Evolutionary conservation across 2,329 filamentous ascomycete species (phyloP).

Genomic region (Claviceps cyperi): DNA sequence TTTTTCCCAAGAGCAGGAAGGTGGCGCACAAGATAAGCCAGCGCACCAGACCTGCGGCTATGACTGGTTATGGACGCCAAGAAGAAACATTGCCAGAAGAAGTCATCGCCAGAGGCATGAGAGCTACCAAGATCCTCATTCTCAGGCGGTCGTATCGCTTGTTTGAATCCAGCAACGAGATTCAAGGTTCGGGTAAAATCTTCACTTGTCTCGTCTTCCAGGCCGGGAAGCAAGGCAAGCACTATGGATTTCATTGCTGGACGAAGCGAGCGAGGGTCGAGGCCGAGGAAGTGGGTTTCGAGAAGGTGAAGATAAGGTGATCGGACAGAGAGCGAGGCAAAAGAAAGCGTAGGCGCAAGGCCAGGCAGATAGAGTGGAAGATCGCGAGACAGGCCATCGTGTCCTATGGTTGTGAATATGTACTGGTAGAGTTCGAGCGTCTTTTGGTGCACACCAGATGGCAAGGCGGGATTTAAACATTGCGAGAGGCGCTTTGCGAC

Average conservation of each 20-base stretch:
- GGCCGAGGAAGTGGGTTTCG: slow-evolving; percentile 61
- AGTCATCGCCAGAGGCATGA: slow-evolving; percentile 56
- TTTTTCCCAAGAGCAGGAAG: slow-evolving; percentile 39
- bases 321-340: slow-evolving; percentile 83
- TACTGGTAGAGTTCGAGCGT: slow-evolving; percentile 85
- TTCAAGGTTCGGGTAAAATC: slow-evolving; percentile 83
- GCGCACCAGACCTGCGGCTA: slow-evolving; percentile 67
- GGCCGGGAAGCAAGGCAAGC: slow-evolving; percentile 71
- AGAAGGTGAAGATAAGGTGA: slow-evolving; percentile 73
- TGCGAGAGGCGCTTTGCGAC: slow-evolving; percentile 88
- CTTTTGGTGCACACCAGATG: slow-evolving; percentile 95
- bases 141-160: slow-evolving; percentile 42
- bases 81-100: slow-evolving; percentile 98
- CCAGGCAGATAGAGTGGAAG: slow-evolving; percentile 82
- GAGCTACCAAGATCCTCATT: slow-evolving; percentile 35
- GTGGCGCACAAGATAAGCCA: slow-evolving; percentile 71
- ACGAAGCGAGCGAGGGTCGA: slow-evolving; percentile 58
- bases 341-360: slow-evolving; percentile 76
- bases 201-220: slow-evolving; percentile 94
- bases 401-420: slow-evolving; percentile 75
- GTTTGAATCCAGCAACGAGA: slow-evolving; percentile 65
- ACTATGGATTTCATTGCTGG: slow-evolving; percentile 85
- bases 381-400: slow-evolving; percentile 65
- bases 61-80: slow-evolving; percentile 82
- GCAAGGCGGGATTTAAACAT: slow-evolving; percentile 83